A percentile compares a stretch with the other conserved stretches of the same genome.
These are phyloP conservation scores for Coemansia sp. DNA, from an alignment of 192 early-diverging fungal species.

Conservation along the genomic window DNA sequence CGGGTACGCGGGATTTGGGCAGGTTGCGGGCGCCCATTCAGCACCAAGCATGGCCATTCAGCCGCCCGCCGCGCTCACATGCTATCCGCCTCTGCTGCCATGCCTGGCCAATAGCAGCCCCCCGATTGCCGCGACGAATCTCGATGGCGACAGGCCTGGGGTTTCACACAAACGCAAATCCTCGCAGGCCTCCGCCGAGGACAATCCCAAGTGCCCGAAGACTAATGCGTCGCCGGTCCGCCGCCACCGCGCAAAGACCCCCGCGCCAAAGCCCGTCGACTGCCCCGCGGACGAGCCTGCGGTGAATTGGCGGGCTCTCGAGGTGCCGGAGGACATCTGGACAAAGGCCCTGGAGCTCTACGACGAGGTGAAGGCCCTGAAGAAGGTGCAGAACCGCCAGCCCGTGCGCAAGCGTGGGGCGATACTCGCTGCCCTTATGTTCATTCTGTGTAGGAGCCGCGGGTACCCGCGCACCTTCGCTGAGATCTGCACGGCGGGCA, in stretches of 20 bases:
- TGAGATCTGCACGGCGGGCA: conserved; percentile 62
- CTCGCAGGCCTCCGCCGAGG: neutral
- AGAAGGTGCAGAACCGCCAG: conserved; percentile 66
- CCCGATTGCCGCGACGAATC: neutral
- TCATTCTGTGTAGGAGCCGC: conserved; percentile 60
- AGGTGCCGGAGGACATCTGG: conserved; percentile 41
- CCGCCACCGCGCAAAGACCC: neutral
- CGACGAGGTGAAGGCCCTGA: conserved; percentile 58
- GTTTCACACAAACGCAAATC: conserved; percentile 7
- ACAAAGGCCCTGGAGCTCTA: conserved; percentile 45
- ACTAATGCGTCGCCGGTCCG: neutral
- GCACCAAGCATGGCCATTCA: neutral
- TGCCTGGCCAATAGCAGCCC: conserved; percentile 4
- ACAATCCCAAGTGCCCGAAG: neutral
- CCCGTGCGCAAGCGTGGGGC: conserved; percentile 62
- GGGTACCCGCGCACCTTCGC: conserved; percentile 63
- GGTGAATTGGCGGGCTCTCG: conserved; percentile 42
- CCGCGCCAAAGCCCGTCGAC: neutral
- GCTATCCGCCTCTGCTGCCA: neutral
- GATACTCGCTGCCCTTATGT: conserved; percentile 62
- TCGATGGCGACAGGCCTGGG: neutral
- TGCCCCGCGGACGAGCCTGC: conserved; percentile 7
- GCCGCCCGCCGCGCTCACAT: neutral
- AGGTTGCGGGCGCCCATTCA: neutral
- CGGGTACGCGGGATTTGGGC: neutral